Percentiles rank a stretch among this genome's conserved stretches.
Evolutionary conservation across 1,284 basidiomycete genomes (phyloP).

Genomic region (Termitomyces sp.): DNA sequence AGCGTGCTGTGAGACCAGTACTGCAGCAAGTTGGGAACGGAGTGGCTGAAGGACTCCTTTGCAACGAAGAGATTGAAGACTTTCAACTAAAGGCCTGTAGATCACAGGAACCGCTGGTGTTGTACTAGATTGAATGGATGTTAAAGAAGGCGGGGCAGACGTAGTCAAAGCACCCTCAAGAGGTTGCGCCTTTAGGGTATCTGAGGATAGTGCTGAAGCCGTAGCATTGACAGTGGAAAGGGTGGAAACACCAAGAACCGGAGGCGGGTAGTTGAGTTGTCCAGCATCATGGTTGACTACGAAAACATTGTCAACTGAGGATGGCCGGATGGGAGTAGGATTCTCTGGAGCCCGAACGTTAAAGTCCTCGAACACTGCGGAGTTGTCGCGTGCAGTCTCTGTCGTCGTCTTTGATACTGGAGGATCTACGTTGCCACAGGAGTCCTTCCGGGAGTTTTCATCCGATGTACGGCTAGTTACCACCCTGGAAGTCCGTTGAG

Average conservation of each 20-base stretch:
- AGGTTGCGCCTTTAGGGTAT: background rate
- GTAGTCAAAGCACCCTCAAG: background rate
- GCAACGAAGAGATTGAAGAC: conserved; percentile 22
- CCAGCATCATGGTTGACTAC: background rate
- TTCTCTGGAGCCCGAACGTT: background rate
- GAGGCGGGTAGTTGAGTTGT: background rate
- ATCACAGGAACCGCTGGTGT: background rate
- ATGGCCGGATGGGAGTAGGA: background rate
- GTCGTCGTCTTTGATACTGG: background rate
- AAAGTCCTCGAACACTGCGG: background rate
- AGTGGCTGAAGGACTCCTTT: conserved; percentile 29
- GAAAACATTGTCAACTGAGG: background rate
- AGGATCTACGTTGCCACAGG: no score
- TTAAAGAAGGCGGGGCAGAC: background rate
- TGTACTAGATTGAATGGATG: background rate
- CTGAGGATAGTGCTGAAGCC: background rate
- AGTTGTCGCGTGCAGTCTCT: background rate
- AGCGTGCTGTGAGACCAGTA: conserved; percentile 28
- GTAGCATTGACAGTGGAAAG: background rate
- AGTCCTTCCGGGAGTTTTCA: background rate
- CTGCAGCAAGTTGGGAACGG: conserved; percentile 33
- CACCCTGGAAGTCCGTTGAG: background rate
- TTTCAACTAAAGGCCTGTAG: conserved; percentile 19
- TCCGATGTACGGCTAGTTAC: background rate
- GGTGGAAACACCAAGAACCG: background rate